A percentile compares a stretch with the other conserved stretches of the same genome.
Conservation (phyloP, 129 eudicot species). For the Escallonia herrerae region DNA sequence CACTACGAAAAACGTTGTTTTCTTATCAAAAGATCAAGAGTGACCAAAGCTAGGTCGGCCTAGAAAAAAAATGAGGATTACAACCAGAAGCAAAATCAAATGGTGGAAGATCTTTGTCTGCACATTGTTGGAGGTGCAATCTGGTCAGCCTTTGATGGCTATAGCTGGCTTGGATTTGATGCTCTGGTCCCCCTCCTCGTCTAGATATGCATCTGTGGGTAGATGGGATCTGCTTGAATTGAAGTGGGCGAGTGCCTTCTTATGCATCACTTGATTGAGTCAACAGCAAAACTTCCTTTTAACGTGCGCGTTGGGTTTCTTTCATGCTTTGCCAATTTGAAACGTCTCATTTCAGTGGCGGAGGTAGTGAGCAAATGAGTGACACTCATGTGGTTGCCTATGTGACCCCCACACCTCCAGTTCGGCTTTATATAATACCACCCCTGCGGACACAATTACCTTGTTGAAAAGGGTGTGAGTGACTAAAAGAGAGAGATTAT, state of each 20-base stretch:
- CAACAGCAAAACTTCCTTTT: constrained; percentile 4
- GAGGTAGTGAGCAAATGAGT: constrained; percentile 8
- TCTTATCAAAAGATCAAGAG: too few species aligned
- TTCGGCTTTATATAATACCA: background rate
- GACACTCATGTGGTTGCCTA: background rate
- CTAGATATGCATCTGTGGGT: background rate
- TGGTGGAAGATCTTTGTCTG: constrained; percentile 18
- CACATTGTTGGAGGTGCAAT: constrained; percentile 14
- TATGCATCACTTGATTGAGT: too few species aligned
- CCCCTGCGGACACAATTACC: background rate
- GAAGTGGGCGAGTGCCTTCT: too few species aligned
- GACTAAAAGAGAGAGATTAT: background rate
- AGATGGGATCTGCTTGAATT: background rate
- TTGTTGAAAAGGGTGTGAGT: too few species aligned
- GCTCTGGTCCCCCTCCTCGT: constrained; percentile 20
- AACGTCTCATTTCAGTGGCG: constrained; percentile 3
- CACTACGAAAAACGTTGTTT: too few species aligned
- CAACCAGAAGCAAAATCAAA: background rate
- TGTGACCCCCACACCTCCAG: constrained; percentile 8
- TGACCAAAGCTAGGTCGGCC: background rate
- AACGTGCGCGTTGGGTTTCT: constrained; percentile 21
- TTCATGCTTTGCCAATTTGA: constrained; percentile 22
- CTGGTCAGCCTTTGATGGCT: constrained; percentile 12
- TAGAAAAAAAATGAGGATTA: background rate
- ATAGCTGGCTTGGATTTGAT: constrained; percentile 18